Conservation (phyloP, 2,329 filamentous ascomycete species). For the Penicillium sp. region DNA sequence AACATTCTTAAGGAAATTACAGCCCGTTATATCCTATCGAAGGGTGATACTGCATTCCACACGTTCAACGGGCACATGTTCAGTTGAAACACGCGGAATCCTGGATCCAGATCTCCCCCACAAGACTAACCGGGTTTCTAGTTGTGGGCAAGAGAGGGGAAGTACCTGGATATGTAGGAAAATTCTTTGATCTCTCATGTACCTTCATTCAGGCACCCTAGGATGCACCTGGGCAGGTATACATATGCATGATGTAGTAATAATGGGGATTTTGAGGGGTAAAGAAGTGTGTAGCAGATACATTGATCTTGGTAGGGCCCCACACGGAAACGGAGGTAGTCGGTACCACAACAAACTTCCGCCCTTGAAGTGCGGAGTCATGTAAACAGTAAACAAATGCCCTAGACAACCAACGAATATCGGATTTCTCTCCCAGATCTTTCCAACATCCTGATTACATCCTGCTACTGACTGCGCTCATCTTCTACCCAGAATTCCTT, state of each 20-base stretch:
- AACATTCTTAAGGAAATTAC: background rate
- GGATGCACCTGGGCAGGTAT: background rate
- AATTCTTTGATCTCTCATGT: background rate
- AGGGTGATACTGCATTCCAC: constrained; percentile 1
- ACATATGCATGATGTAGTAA: background rate
- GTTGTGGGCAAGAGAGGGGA: background rate
- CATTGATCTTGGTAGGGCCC: background rate
- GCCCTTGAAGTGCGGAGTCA: constrained; percentile 26
- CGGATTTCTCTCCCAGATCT: background rate
- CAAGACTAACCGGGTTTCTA: background rate
- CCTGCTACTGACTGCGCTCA: background rate
- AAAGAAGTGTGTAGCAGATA: constrained; percentile 8
- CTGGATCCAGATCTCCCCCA: constrained; percentile 2
- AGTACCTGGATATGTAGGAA: constrained; percentile 1
- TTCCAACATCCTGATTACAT: background rate
- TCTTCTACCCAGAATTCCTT: background rate
- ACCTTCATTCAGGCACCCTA: background rate
- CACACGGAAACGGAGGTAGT: constrained; percentile 1
- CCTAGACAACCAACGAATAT: background rate
- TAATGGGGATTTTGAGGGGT: background rate
- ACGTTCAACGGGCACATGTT: constrained; percentile 9
- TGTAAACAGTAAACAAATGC: constrained; percentile 19
- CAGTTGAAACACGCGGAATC: constrained; percentile 17
- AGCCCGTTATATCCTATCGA: background rate
- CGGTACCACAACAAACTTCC: constrained; percentile 27